These are phyloP conservation scores for Madurella fahalii DNA, from an alignment of 2,329 filamentous ascomycete genomes.

Conservation along the genomic window DNA sequence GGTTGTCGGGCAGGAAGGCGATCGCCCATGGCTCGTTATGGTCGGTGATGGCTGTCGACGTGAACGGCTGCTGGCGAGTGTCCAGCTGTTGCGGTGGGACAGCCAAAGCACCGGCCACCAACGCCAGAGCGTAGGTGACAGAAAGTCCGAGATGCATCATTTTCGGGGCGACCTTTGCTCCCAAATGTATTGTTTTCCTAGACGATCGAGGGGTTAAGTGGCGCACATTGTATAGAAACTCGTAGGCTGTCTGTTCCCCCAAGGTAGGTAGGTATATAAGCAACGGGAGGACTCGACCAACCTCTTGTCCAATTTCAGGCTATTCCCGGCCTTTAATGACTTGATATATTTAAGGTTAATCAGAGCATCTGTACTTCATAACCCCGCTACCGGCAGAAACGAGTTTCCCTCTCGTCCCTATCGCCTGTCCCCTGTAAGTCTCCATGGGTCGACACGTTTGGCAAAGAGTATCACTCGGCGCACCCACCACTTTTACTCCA, in stretches of 20 bases:
- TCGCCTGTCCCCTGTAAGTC: conserved; percentile 2
- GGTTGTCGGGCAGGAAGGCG: conserved; percentile 33
- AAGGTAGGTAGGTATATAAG: conserved; percentile 28
- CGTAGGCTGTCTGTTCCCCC: conserved; percentile 16
- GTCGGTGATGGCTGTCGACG: conserved; percentile 21
- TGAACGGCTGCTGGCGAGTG: conserved; percentile 30
- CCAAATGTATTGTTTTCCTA: conserved; percentile 25
- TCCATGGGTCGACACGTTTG: conserved; percentile 19
- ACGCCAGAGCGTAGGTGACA: conserved; percentile 29
- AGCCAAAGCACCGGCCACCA: conserved; percentile 20
- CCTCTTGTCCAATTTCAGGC: conserved; percentile 24
- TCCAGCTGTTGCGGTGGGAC: conserved; percentile 27
- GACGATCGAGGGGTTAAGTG: conserved; percentile 23
- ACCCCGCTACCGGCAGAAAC: neutral
- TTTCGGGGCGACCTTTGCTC: conserved; percentile 18
- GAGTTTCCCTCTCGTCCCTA: neutral
- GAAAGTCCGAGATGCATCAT: conserved; percentile 29
- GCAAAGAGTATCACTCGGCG: neutral
- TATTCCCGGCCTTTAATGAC: conserved; percentile 24
- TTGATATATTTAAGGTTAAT: conserved; percentile 18
- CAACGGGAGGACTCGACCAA: conserved; percentile 24
- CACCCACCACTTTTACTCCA: too few relatives aligned
- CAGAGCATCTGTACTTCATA: conserved; percentile 13
- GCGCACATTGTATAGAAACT: neutral
- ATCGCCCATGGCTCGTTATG: conserved; percentile 30